Evolutionary conservation across 2,329 filamentous ascomycete species (phyloP), one percentile per base, ranked within the genome.

Genomic region (Albophoma yamanashiensis): DNA sequence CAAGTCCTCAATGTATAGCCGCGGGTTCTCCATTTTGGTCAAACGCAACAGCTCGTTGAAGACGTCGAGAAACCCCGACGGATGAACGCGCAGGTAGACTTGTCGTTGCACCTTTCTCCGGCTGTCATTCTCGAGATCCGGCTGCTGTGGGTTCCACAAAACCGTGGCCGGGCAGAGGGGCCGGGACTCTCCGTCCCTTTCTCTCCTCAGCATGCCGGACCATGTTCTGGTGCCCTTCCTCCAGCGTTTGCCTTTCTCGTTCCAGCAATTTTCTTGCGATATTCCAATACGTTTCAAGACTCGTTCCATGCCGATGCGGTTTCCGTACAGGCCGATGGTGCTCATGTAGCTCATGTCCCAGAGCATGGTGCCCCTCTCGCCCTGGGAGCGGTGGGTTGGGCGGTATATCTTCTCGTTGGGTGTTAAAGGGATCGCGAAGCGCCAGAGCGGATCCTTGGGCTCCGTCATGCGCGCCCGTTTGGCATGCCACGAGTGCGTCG

Each of bases 261-360:
- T 83, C 84, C 87, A 91, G 31, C 84, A 75, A 20, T 81, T 78
- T 17, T 84, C 79, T 25, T 84, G 79, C 1, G 76, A 76, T 53
- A 91, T 73, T 1, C 89, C 87, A 2, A 96, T 66, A 6, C 79
- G 80, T 67, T 78, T 84, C 40, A 97, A 71, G 12, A 93, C 78
- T 43, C 82, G 81, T 59, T 86, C 78, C 47, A 96, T 76, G 58
- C 86, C 87, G 38, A 77, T 73, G 47, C 83, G 76, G 17, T 78
- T 75, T 0, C 92, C 94, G 65, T 88, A 86, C 4, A 97, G 71
- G 17, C 87, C 82, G 64, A 97, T 88, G 1, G 91, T 96, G 66
- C 90, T 89, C 78, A 94, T 89, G 71, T 97, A 99, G 71, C 92
- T 97, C 78, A 86, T 90, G 74, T 99, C 94, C 92, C 93, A 97